These are phyloP conservation scores for Crocinoboletus sp. DNA, from an alignment of 1,284 basidiomycete species.

Conservation along the genomic window DNA sequence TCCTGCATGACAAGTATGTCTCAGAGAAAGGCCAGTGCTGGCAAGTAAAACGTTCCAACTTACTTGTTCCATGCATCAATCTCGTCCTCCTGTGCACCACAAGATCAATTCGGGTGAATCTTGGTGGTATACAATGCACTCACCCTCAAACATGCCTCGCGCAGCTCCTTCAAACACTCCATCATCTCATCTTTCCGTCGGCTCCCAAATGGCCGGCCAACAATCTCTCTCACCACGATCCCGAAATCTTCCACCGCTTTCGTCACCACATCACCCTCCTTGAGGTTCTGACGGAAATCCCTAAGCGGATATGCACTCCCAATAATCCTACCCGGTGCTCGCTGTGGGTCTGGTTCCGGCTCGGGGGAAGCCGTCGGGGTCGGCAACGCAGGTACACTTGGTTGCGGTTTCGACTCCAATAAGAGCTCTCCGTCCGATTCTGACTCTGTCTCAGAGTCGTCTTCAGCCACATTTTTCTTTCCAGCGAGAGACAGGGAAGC, in stretches of 20 bases:
- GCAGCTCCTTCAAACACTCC: conserved; percentile 64
- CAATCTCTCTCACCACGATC: conserved; percentile 65
- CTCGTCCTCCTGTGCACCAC: conserved; percentile 60
- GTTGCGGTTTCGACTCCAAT: conserved; percentile 20
- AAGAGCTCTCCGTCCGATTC: conserved; percentile 39
- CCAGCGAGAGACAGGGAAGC: conserved; percentile 16
- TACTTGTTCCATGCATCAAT: conserved; percentile 74
- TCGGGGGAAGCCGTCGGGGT: conserved; percentile 51
- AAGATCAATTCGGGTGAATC: neutral
- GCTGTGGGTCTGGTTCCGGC: conserved; percentile 38
- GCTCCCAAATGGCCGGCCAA: conserved; percentile 63
- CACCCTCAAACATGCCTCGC: conserved; percentile 62
- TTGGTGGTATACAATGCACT: conserved; percentile 14
- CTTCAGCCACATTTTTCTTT: conserved; percentile 27
- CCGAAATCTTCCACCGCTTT: conserved; percentile 81
- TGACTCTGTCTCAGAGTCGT: conserved; percentile 41
- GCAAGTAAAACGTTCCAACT: conserved; percentile 23
- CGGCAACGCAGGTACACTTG: conserved; percentile 31
- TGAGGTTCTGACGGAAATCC: conserved; percentile 71
- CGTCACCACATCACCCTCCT: conserved; percentile 69
- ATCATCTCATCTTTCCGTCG: conserved; percentile 65
- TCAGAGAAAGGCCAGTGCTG: neutral
- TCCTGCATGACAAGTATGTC: conserved; percentile 37
- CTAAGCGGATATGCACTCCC: conserved; percentile 67
- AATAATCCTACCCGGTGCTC: conserved; percentile 56